These are phyloP conservation scores for Ustilago lituana DNA, from an alignment of 1,284 basidiomycete species.

Conservation along the genomic window DNA sequence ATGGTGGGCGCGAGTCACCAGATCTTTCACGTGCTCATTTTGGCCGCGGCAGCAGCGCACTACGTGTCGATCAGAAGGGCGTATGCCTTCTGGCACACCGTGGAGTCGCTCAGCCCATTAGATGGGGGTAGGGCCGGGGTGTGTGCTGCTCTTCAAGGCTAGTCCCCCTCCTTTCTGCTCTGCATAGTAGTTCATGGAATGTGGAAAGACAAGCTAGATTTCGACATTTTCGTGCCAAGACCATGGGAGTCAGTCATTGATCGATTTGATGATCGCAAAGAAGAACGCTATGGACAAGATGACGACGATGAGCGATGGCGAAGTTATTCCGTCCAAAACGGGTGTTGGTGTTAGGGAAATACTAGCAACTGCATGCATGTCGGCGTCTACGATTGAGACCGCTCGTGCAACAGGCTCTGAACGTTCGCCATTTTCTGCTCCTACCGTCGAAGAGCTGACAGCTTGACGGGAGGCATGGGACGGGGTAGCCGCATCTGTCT, in stretches of 20 bases:
- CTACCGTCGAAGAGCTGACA: too few relatives aligned
- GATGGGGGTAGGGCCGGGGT: conserved; percentile 31
- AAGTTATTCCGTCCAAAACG: neutral
- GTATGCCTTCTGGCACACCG: conserved; percentile 64
- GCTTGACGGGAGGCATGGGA: too few relatives aligned
- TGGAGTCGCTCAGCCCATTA: conserved; percentile 28
- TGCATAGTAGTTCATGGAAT: too few relatives aligned
- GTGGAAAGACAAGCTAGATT: too few relatives aligned
- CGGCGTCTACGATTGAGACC: neutral
- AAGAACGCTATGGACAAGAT: neutral
- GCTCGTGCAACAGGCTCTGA: too few relatives aligned
- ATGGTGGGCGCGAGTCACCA: conserved; percentile 70
- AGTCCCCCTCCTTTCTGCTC: neutral
- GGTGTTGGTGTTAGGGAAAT: neutral
- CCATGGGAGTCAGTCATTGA: neutral
- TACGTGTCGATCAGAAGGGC: conserved; percentile 69
- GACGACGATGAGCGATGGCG: conserved; percentile 1
- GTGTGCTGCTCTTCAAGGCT: conserved; percentile 40
- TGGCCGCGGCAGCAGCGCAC: conserved; percentile 80
- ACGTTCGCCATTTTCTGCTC: too few relatives aligned
- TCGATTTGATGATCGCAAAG: conserved; percentile 6
- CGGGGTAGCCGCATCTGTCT: neutral
- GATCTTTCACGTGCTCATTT: conserved; percentile 81
- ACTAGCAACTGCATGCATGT: too few relatives aligned
- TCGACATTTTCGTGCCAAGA: too few relatives aligned